Percentiles rank a stretch among this genome's conserved stretches.
phyloP scores from a whole-genome alignment of 2,329 filamentous ascomycete species.

The Monilinia polystroma region DNA sequence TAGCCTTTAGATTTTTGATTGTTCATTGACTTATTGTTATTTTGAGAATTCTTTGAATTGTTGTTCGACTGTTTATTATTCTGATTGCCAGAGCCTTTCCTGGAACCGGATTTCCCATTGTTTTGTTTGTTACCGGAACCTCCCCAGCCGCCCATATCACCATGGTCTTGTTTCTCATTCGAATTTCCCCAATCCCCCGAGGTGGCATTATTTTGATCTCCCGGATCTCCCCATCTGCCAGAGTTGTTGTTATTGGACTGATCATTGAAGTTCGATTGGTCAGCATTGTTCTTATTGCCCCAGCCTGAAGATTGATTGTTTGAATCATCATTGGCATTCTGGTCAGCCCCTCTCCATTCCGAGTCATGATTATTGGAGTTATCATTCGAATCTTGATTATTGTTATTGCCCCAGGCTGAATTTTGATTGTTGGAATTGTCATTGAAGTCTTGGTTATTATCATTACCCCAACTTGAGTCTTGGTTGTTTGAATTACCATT shows the following conservation, averaged over 20 bases:
- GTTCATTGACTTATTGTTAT: neutral
- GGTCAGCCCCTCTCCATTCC: slow-evolving; percentile 8
- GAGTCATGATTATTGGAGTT: slow-evolving; percentile 8
- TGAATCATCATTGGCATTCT: slow-evolving; percentile 10
- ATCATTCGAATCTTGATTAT: slow-evolving; percentile 20
- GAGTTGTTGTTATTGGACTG: slow-evolving; percentile 14
- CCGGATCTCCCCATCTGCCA: slow-evolving; percentile 25
- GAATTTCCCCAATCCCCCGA: slow-evolving; percentile 1
- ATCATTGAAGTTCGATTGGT: neutral
- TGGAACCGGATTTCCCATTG: slow-evolving; percentile 24
- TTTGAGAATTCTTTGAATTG: neutral
- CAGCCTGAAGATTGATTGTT: slow-evolving; percentile 2
- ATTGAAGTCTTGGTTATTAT: slow-evolving; percentile 26
- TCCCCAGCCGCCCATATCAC: slow-evolving; percentile 26
- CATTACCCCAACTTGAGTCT: slow-evolving; percentile 12
- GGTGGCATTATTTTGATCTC: neutral
- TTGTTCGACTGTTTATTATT: slow-evolving; percentile 1
- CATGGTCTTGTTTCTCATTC: neutral
- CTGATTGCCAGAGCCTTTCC: slow-evolving; percentile 19
- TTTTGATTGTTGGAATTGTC: slow-evolving; percentile 12
- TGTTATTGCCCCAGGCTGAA: slow-evolving; percentile 11
- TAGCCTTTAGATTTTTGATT: neutral
- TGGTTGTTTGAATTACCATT: slow-evolving; percentile 17
- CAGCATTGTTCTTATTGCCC: slow-evolving; percentile 18
- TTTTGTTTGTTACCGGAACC: slow-evolving; percentile 8